Evolutionary conservation across 768 basidiomycete genomes (phyloP), one percentile per base, ranked within the genome.

Genomic region (Lactarius hatsudake): DNA sequence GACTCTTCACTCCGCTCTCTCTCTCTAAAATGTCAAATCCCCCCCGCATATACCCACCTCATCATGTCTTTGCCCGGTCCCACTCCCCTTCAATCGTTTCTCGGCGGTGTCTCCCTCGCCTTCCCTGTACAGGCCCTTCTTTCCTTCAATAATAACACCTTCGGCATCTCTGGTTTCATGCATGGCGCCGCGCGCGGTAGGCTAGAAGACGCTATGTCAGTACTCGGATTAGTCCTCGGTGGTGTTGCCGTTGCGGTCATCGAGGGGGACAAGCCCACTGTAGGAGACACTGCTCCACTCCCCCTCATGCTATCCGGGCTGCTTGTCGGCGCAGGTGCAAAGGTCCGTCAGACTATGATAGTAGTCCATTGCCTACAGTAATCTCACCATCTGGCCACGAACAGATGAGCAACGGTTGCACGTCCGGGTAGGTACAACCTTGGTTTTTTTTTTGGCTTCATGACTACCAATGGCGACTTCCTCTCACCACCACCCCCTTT

Each of bases 91-190:
- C 79, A 81, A 59, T 85, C 86, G 23, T 79, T 87, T 63, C 72
- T 87, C 26, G 86, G 86, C 20, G 87, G 87, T 8, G 61, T 85
- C 32, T 79, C 81, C 55, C 76, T 88, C 26, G 75, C 85, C 28
- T 59, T 87, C 40, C 79, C 87, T 1, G 81, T 82, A 3, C 83
- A 87, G 69, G 74, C 82, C 18, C 76, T 87, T 5, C 74, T 85
- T 36, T 72, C 84, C 17, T 78, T 86, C 48, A 87, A 86, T 64
- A 85, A 86, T 28, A 79, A 77, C 64, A 80, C 83, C 57, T 84
- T 86, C 67, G 87, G 87, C 1, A 82, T 88, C 61, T 87, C 86
- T 30, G 86, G 86, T 20, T 87, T 87, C 69, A 71, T 88, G 3
- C 84, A 87, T 72, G 78, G 81, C 58, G 79, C 83, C 0, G 73